Evolutionary conservation across 495 filamentous ascomycete genomes (phyloP).

Genomic region (Neurospora terricola): DNA sequence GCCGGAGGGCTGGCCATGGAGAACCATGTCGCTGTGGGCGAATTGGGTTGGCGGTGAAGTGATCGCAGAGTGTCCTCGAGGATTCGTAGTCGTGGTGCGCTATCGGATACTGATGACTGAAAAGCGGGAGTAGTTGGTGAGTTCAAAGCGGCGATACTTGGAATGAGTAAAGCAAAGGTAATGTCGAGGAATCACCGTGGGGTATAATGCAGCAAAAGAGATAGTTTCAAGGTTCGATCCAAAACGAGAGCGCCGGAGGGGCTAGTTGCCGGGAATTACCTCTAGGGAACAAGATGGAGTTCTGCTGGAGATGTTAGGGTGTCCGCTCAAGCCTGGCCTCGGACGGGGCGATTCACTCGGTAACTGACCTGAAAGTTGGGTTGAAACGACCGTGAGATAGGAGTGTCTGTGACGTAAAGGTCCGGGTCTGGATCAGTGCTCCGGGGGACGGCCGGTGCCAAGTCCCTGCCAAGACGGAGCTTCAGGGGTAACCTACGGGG

Average conservation of each 20-base stretch:
- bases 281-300: neutral
- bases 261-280: neutral
- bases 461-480: neutral
- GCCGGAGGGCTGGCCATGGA: slow-evolving; percentile 1
- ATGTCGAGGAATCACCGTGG: neutral
- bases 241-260: neutral
- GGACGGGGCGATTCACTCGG: neutral
- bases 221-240: neutral
- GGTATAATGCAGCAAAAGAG: neutral
- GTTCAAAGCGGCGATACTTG: neutral
- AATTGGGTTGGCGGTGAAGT: neutral
- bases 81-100: neutral
- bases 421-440: neutral
- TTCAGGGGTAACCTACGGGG: neutral
- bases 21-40: slow-evolving; percentile 2
- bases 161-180: too few relatives aligned
- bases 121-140: neutral
- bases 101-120: neutral
- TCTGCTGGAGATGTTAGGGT: neutral
- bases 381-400: neutral
- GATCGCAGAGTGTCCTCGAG: neutral
- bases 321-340: neutral
- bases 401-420: neutral
- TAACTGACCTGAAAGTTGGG: neutral
- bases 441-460: neutral